Evolutionary conservation across 2,329 filamentous ascomycete genomes (phyloP).

Genomic region (Cladophialophora exuberans): DNA sequence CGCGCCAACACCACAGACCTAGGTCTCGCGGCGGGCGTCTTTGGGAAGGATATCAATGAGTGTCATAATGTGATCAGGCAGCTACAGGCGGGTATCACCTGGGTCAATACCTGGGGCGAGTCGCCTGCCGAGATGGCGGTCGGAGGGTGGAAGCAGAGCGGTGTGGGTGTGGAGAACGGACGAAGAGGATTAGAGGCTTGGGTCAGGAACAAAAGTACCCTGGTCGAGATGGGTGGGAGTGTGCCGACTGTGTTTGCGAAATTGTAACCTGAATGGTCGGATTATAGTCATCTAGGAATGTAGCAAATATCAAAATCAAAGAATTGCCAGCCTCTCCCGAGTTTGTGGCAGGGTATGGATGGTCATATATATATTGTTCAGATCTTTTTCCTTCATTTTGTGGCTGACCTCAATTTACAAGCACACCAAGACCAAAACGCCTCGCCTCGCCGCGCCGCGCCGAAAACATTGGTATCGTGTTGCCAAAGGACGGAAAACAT

Average conservation of each 20-base stretch:
- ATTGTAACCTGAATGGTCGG: slow-evolving; percentile 45
- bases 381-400: no score
- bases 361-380: neutral
- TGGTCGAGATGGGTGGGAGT: slow-evolving; percentile 76
- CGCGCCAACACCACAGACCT: slow-evolving; percentile 78
- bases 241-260: slow-evolving; percentile 76
- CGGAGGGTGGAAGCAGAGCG: slow-evolving; percentile 89
- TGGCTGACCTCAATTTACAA: no score
- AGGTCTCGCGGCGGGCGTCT: slow-evolving; percentile 82
- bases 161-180: slow-evolving; percentile 85
- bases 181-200: slow-evolving; percentile 77
- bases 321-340: no score
- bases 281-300: neutral
- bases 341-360: no score
- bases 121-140: slow-evolving; percentile 89
- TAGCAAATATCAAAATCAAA: no score
- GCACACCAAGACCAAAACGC: no score
- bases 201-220: slow-evolving; percentile 83
- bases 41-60: slow-evolving; percentile 72
- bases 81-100: slow-evolving; percentile 83
- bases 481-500: no score
- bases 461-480: neutral
- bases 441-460: no score
- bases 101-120: slow-evolving; percentile 95
- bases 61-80: slow-evolving; percentile 73